Percentiles rank a stretch among this genome's conserved stretches.
phyloP scores from a whole-genome alignment of 139 green algal genomes.

The Chlamydomonas incerta region DNA sequence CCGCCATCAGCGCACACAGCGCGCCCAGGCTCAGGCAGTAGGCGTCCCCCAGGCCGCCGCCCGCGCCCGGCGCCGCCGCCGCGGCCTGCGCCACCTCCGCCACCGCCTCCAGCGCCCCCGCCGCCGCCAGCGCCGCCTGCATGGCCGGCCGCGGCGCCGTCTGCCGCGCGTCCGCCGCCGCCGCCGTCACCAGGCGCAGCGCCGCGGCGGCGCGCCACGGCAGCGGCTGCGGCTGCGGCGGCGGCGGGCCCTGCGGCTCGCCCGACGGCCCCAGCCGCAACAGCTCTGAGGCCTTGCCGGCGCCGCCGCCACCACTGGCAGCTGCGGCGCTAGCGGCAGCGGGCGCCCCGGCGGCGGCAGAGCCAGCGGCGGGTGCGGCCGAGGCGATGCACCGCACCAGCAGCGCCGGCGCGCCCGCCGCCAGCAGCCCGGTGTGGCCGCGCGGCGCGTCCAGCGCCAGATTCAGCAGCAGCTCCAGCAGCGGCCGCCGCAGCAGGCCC shows the following conservation, averaged over 20 bases:
- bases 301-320: no score
- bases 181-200: conserved; percentile 33
- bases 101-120: conserved; percentile 16
- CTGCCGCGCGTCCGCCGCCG: conserved; percentile 10
- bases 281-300: no score
- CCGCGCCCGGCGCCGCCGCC: conserved; percentile 3
- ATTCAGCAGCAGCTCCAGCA: conserved; percentile 34
- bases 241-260: background rate
- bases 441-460: conserved; percentile 30
- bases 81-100: background rate
- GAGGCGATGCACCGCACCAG: conserved; percentile 17
- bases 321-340: no score
- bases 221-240: background rate
- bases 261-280: background rate
- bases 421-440: background rate
- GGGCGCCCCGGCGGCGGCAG: background rate
- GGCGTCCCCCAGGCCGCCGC: background rate
- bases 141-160: background rate
- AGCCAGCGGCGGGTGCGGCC: no score
- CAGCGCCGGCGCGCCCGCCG: background rate
- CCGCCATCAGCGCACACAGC: conserved; percentile 34
- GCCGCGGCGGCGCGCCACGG: conserved; percentile 7
- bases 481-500: background rate
- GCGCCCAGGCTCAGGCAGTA: background rate
- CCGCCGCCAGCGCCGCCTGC: conserved; percentile 17